Evolutionary conservation across 1,284 basidiomycete species (phyloP), one percentile per base, ranked within the genome.

Genomic region (Trametes versicolor): DNA sequence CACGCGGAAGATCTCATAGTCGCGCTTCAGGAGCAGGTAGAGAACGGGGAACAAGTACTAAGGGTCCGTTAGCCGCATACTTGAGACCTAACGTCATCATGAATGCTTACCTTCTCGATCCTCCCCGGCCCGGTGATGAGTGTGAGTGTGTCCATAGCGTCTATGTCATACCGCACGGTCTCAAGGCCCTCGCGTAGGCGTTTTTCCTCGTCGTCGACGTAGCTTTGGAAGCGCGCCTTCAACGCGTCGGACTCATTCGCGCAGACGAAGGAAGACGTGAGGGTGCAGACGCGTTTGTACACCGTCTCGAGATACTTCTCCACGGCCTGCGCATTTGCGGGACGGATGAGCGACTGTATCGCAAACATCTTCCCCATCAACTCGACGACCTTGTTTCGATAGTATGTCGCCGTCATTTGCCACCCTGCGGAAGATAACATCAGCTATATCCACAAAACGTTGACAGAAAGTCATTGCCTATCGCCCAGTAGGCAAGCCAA

Each of bases 401-500:
- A 75, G 19, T 68, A 52, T 4, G 57, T 62, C n/a, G 73, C 54
- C 4, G 74, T 64, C 19, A 63, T 49, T 12, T 60, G 66, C 63
- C 67, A 74, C 25, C 76, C 75, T 76, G 41, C 4, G 3, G 8
- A 2, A 27, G 6, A 5, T 9, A 15, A 19, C 19, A 32, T 48
- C 19, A 58, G 45, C 19, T 13, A 10, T 37, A 21, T 47, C 19
- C 8, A 17, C 19, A 23, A 4, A 19, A 21, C 43, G 25, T 21
- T 34, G 19, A 62, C 9, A 34, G 23, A 13, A 39, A 25, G 37
- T 17, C 48, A 43, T 27, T 32, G 81, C 82, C 82, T 25, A 77
- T 76, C 29, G 82, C 82, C 83, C 83, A 83, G 61, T 71, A 84
- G 1, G 83, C 80, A 2, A 84, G 71, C 83, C 83, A 85, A 48